A percentile compares a stretch with the other conserved stretches of the same genome.
Conservation (phyloP, 495 filamentous ascomycete genomes). For the Penicillium coprophilum region DNA sequence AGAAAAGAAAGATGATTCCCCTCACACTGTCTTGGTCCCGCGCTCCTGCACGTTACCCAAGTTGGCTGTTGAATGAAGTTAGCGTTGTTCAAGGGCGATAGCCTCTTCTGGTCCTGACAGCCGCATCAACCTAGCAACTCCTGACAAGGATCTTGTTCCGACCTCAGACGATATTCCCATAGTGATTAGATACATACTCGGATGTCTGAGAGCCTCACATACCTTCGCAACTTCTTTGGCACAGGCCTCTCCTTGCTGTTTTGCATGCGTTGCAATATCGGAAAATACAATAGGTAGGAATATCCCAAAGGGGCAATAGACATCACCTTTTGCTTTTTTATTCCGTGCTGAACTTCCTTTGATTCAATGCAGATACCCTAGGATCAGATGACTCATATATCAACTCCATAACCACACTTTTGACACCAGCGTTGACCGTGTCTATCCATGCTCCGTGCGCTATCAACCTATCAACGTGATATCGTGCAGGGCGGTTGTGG, state of each 20-base stretch:
- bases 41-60: slow-evolving; percentile 10
- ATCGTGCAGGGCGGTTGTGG: slow-evolving; percentile 28
- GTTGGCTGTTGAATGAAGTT: slow-evolving; percentile 1
- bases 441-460: slow-evolving; percentile 15
- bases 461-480: slow-evolving; percentile 12
- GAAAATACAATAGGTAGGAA: not conserved
- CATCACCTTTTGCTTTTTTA: not conserved
- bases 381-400: not conserved
- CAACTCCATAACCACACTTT: not conserved
- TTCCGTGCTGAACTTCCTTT: not conserved
- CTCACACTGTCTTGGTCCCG: slow-evolving; percentile 6
- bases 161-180: slow-evolving; percentile 13
- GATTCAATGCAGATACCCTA: not conserved
- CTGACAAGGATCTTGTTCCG: slow-evolving; percentile 3
- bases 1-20: slow-evolving; percentile 1
- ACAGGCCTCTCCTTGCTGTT: not conserved
- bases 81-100: not conserved
- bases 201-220: not conserved
- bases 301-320: not conserved
- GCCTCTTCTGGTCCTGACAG: not conserved
- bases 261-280: not conserved
- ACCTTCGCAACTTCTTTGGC: not conserved
- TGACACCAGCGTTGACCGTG: not conserved
- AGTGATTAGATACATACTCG: not conserved
- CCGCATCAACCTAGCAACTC: slow-evolving; percentile 1